Evolutionary conservation across 139 green algal species (phyloP), one percentile per base, ranked within the genome.

Genomic region (Chlamydomonas sphaeroides): DNA sequence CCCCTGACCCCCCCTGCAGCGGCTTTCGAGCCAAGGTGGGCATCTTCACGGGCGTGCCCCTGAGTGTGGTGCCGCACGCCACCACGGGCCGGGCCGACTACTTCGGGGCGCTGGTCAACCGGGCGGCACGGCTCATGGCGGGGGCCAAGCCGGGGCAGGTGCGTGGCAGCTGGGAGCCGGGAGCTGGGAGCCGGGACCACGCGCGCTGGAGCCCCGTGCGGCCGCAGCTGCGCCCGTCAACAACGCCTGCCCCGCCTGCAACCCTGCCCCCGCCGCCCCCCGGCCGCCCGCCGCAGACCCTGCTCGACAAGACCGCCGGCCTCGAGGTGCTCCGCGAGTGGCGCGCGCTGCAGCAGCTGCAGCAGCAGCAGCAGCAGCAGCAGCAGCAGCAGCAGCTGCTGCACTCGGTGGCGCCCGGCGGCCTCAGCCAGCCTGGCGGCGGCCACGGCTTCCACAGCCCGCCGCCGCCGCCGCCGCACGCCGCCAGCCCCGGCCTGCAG

Each of bases 21-120:
- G 88, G 88, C 49, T 84, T 84, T 15, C 77, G 81, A 1, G 68
- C 84, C 35, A 88, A 86, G 65, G 87, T 89, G 69, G 88, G 88
- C 25, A 84, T 91, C 80, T 91, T 88, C 80, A 68, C 85, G 48
- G 88, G 85, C 18, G 57, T 72, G 51, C 85, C 85, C 33, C 72
- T 65, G 48, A 49, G 42, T 6, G 68, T 89, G 38, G 62, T 78
- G 41, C 87, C 87, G n/a, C 87, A 91, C 73, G 83, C 76, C 41
- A 89, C 75, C 51, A 85, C 84, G 18, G 87, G 87, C n/a, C 69
- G 83, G 4, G 84, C 87, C 14, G 89, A 93, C 75, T 93, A 92
- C 65, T 93, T 92, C 59, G 89, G 89, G 0, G 83, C 83, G 39
- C 59, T 86, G 23, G 86, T 93, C 49, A 93, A 93, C 65, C 78